Base-by-base conservation (phyloP, 371 early-diverging fungal species). In the Lichtheimia ramosa region DNA sequence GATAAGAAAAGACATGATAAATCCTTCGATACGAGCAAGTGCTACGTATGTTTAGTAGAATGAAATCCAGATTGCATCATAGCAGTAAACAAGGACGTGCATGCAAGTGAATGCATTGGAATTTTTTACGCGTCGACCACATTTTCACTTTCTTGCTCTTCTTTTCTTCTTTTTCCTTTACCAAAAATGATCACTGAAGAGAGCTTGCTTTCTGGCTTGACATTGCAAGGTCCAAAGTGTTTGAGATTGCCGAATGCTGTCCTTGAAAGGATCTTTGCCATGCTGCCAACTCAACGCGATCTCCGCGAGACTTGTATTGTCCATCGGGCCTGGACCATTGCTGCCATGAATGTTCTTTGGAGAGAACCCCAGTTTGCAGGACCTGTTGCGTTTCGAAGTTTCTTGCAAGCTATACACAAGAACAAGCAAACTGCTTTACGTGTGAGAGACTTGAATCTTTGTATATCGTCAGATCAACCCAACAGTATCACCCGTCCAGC, bases 301-400 rank as follows among this genome's bases (percentile, higher is more conserved):
- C 55, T 60, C 27, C 68, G 66, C 46, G 58, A 66, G 43, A 67
- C 71, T 1, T 74, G 74, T 43, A 54, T 75, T 0, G 64, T 79
- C 27, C 65, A 74, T 42, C 67, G 52, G 0, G 23, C 52, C n/a
- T 79, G 79, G 79, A 28, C 48, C 2, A 52, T 51, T 7, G 74
- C 74, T 5, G 79, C 79, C 3, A 66, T 64, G 12, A 58, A 56
- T 23, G 68, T 70, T 0, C 48, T 79, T 21, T 79, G 76, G 76
- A 64, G 72, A 57, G 50, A 55, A 5, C 69, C 71, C 0, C 41
- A 51, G 14, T 66, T 79, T 41, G 51, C 57, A 16, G 20, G 21
- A 15, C 70, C 71, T 6, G 42, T 42, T 1, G 48, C 61, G 3
- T 64, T 76, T 14, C 59, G 64, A 14, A 10, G 13, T 0, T 79